Base-by-base conservation (phyloP, 192 early-diverging fungal genomes). In the Coemansia sp. region DNA sequence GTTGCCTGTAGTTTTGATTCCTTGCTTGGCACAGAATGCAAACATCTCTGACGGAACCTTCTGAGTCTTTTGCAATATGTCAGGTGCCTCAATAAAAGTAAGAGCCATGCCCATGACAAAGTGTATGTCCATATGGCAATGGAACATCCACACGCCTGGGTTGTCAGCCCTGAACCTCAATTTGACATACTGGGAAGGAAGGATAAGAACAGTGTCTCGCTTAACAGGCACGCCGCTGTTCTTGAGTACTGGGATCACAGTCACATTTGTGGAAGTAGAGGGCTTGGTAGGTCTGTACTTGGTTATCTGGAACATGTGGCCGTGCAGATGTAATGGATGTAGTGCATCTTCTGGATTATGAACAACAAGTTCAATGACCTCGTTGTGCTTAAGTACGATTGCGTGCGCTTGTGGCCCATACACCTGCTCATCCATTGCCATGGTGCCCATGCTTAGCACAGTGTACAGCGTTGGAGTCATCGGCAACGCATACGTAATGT, bases 281-380 rank as follows among this genome's bases (percentile, higher is more conserved):
- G 74, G 73, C 7, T 86, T 83, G 33, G 93, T 82, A 60, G 68
- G 73, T 14, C 78, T 73, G 8, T 66, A 73, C 57, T 76, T 74
- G 29, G 67, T 64, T 27, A 95, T 81, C 70, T 94, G 91, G 87
- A 96, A 96, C 5, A 67, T 65, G 62, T 94, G 91, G 13, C 93
- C 93, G 79, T 96, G 94, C 31, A 94, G 72, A 75, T 96, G 93
- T 74, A 93, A 74, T 50, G 87, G 68, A 39, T 96, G 94, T 21
- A 70, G 76, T 41, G 87, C 86, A 34, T 69, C 59, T 64, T 90
- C 89, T 19, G 84, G 61, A 70, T 95, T 96, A 70, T 85, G 86
- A 65, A 94, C 82, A 27, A 85, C 74, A 45, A 94, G 75, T 70
- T 94, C 88, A 33, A 91, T 59, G 36, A 86, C 81, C 10, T 90